Conservation (phyloP, 148 eudicot species). For the Limonium bicolor region DNA sequence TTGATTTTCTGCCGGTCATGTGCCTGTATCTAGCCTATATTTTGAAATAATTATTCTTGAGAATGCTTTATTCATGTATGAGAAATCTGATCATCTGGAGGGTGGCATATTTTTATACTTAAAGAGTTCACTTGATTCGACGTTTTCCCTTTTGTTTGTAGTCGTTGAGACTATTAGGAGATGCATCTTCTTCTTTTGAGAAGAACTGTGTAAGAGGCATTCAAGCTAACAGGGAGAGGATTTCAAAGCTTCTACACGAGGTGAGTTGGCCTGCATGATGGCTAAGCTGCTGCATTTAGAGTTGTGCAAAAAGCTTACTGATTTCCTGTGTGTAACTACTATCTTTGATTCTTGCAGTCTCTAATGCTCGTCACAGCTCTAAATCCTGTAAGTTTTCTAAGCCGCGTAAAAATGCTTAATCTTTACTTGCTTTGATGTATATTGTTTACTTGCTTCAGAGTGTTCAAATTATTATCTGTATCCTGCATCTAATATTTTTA, state of each 20-base stretch:
- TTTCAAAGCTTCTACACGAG: constrained; percentile 74
- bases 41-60: too few relatives aligned
- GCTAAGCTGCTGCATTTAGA: too few relatives aligned
- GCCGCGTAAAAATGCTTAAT: not conserved
- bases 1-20: too few relatives aligned
- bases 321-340: too few relatives aligned
- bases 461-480: constrained; percentile 1
- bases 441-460: not conserved
- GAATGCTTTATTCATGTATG: too few relatives aligned
- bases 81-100: too few relatives aligned
- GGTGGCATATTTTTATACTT: too few relatives aligned
- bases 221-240: constrained; percentile 81
- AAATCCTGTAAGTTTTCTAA: constrained; percentile 65
- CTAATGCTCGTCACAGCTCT: constrained; percentile 96
- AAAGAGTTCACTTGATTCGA: too few relatives aligned
- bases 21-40: too few relatives aligned
- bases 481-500: not conserved
- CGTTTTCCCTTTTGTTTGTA: constrained; percentile 10
- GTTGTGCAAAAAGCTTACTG: constrained; percentile 8
- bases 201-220: constrained; percentile 95
- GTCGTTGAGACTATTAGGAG: constrained; percentile 82
- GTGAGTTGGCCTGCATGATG: too few relatives aligned
- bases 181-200: constrained; percentile 92
- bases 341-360: constrained; percentile 45
- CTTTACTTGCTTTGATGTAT: not conserved